These are phyloP conservation scores for Lyophyllum decastes DNA, from an alignment of 768 basidiomycete genomes.

Conservation along the genomic window DNA sequence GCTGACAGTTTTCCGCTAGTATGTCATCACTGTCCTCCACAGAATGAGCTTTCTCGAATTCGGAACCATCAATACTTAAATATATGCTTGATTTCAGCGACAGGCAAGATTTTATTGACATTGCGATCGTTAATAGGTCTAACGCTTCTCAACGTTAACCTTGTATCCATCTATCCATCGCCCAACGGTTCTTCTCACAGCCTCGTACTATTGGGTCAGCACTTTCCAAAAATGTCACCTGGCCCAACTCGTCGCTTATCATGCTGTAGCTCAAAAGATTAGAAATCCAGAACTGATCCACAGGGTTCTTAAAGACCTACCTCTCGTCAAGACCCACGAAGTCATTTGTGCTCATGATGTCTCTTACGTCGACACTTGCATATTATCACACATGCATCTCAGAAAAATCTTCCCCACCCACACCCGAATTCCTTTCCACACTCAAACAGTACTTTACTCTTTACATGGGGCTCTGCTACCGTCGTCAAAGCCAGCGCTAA, in stretches of 20 bases:
- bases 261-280: slow-evolving; percentile 20
- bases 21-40: no score
- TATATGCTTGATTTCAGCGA: no score
- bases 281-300: slow-evolving; percentile 25
- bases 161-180: no score
- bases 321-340: slow-evolving; percentile 24
- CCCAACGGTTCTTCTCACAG: no score
- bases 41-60: no score
- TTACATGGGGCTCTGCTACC: slow-evolving; percentile 7
- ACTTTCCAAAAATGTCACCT: background rate
- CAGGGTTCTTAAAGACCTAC: slow-evolving; percentile 26
- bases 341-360: slow-evolving; percentile 20
- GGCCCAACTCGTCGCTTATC: slow-evolving; percentile 5
- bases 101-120: no score
- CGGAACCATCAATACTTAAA: no score
- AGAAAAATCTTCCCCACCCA: slow-evolving; percentile 1
- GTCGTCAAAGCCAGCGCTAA: background rate
- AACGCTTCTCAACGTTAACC: no score
- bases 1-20: no score
- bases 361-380: slow-evolving; percentile 26
- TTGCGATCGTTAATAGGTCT: no score
- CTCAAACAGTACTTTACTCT: slow-evolving; percentile 7
- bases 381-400: slow-evolving; percentile 7
- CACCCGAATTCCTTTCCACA: slow-evolving; percentile 1
- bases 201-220: background rate